Evolutionary conservation across 768 basidiomycete genomes (phyloP).

Genomic region (Bullera alba): DNA sequence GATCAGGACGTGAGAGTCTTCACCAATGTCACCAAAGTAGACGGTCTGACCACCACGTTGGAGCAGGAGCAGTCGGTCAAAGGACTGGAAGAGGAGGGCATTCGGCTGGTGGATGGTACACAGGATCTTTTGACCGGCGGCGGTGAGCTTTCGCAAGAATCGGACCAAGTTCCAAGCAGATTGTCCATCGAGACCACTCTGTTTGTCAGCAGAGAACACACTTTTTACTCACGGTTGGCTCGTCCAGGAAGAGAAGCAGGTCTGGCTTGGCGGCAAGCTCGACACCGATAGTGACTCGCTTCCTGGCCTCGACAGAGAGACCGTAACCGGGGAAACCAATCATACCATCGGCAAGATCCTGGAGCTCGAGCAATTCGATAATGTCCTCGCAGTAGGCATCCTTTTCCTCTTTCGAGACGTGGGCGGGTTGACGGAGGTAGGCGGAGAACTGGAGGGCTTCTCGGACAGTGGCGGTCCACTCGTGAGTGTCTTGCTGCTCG

Average conservation of each 20-base stretch:
- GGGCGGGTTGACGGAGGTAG: constrained; percentile 64
- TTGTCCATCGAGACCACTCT: constrained; percentile 56
- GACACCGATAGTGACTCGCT: constrained; percentile 78
- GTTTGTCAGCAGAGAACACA: too few species aligned
- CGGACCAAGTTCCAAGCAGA: constrained; percentile 47
- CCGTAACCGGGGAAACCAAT: constrained; percentile 57
- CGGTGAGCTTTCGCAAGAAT: constrained; percentile 68
- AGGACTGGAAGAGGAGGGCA: constrained; percentile 73
- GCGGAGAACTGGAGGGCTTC: constrained; percentile 77
- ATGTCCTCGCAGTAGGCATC: constrained; percentile 64
- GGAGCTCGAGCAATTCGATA: constrained; percentile 76
- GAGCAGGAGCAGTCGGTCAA: constrained; percentile 71
- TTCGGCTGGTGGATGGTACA: constrained; percentile 88
- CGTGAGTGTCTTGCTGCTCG: constrained; percentile 68
- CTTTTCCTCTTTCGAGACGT: constrained; percentile 63
- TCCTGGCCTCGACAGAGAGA: constrained; percentile 52
- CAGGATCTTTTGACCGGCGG: constrained; percentile 78
- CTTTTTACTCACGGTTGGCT: constrained; percentile 83
- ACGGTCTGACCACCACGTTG: constrained; percentile 69
- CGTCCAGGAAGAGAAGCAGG: constrained; percentile 75
- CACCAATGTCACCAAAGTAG: constrained; percentile 59
- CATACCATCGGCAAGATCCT: constrained; percentile 74
- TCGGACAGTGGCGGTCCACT: constrained; percentile 66
- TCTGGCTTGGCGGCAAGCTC: constrained; percentile 81
- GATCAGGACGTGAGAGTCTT: constrained; percentile 57